Evolutionary conservation across 768 basidiomycete genomes (phyloP).

Genomic region (Lactarius tabidus): DNA sequence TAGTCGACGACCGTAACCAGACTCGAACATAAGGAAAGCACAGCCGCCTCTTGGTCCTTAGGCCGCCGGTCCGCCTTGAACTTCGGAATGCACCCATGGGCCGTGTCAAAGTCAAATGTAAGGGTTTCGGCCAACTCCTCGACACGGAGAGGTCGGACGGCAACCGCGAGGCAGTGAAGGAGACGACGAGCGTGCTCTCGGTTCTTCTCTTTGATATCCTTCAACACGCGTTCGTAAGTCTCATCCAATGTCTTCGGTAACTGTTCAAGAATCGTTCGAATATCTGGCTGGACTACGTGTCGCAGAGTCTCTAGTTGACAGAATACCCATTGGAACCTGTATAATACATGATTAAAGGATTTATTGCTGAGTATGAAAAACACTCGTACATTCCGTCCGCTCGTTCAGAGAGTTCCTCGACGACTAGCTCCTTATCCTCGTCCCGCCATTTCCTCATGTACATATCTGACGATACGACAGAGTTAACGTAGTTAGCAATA

Average conservation of each 20-base stretch:
- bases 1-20: background rate
- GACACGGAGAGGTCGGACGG: background rate
- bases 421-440: slow-evolving; percentile 3
- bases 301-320: background rate
- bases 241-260: slow-evolving; percentile 4
- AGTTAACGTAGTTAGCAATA: slow-evolving; percentile 1
- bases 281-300: background rate
- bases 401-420: background rate
- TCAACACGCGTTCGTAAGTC: slow-evolving; percentile 1
- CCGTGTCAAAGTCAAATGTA: slow-evolving; percentile 9
- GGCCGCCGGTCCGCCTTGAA: slow-evolving; percentile 4
- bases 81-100: background rate
- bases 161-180: slow-evolving; percentile 9
- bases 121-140: slow-evolving; percentile 9
- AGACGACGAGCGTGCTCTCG: slow-evolving; percentile 6
- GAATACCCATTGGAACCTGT: background rate
- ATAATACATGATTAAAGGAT: background rate
- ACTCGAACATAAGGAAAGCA: slow-evolving; percentile 14
- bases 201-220: background rate
- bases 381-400: slow-evolving; percentile 7
- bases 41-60: background rate
- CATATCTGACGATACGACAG: background rate
- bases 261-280: background rate
- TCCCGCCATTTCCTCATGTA: slow-evolving; percentile 14
- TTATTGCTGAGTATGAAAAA: background rate